Evolutionary conservation across 139 green algal species (phyloP), one percentile per base, ranked within the genome.

Genomic region (Coccomyxa sp.): DNA sequence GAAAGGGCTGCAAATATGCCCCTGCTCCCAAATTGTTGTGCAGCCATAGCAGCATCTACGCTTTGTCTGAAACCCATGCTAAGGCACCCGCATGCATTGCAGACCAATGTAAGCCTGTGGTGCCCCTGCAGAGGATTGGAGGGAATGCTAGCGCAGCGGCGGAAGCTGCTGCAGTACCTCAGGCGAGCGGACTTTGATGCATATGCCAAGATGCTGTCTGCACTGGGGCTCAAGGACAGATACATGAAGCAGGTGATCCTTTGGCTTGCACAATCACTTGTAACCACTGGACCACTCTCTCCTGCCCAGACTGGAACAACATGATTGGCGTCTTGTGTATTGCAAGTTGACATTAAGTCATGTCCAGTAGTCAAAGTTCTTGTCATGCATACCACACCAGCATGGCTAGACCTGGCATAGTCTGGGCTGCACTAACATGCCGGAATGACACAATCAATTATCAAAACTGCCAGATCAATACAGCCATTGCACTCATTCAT

Each of bases 111-210:
- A 33, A 27, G 34, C n/a, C 14, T 74, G 69, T 31, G 3, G 44
- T 54, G 12, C 38, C 7, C 7, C n/a, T 69, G 68, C 75, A 84
- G 88, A 40, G 87, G 86, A 5, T 73, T 92, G 50, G 44, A 86
- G 70, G 85, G 38, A 24, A 85, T 90, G 79, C 75, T 93, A 31
- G 83, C 75, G n/a, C 75, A 86, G 69, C 79, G 89, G 33, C 75
- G 86, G 35, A 84, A 84, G 50, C 55, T 93, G 54, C 77, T 93
- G 35, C 80, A 87, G 68, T 93, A 93, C 70, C 69, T 93, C 55
- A 80, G 89, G 31, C 80, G 82, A 12, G 87, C 68, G 9, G 78
- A 90, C 24, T 93, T 93, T 79, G 86, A 91, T 34, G 24, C 54
- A 0, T 93, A 92, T 64, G 78, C 84, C 16, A 83, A 70, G 22